Conservation (phyloP, 306 rosid genomes). For the Adenanthera pavonina region DNA sequence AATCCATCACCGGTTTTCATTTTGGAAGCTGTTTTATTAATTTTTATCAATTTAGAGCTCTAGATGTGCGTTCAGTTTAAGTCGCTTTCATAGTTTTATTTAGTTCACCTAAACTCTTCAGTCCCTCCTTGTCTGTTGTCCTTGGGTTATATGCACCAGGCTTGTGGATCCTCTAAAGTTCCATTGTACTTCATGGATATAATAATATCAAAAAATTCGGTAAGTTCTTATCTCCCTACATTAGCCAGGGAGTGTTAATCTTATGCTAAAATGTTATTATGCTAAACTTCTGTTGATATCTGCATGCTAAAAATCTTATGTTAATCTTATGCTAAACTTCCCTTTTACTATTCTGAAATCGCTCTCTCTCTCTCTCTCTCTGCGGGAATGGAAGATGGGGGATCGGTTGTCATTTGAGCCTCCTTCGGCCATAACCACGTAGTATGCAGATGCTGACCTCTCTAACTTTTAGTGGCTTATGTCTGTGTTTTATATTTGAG, state of each 20-base stretch:
- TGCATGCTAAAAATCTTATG: no score
- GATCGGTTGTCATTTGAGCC: not conserved
- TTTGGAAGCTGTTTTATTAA: not conserved
- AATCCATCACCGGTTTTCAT: not conserved
- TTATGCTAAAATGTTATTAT: not conserved
- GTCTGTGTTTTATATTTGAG: not conserved
- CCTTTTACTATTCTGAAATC: not conserved
- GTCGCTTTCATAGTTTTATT: not conserved
- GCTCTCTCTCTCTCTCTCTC: not conserved
- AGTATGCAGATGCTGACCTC: not conserved
- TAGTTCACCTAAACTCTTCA: not conserved
- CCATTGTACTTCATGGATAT: not conserved
- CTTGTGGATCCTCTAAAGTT: not conserved
- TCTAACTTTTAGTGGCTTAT: not conserved
- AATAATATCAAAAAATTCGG: not conserved
- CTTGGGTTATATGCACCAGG: not conserved
- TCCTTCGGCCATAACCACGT: not conserved
- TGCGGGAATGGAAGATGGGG: not conserved
- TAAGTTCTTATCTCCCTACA: not conserved
- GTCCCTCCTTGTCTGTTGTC: not conserved
- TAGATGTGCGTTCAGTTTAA: not conserved
- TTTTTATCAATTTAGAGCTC: not conserved
- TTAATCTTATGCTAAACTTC: not conserved
- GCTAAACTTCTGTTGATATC: no score
- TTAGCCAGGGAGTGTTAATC: not conserved